Conservation (phyloP, 139 green algal genomes). For the Tetratostichococcus sp. region DNA sequence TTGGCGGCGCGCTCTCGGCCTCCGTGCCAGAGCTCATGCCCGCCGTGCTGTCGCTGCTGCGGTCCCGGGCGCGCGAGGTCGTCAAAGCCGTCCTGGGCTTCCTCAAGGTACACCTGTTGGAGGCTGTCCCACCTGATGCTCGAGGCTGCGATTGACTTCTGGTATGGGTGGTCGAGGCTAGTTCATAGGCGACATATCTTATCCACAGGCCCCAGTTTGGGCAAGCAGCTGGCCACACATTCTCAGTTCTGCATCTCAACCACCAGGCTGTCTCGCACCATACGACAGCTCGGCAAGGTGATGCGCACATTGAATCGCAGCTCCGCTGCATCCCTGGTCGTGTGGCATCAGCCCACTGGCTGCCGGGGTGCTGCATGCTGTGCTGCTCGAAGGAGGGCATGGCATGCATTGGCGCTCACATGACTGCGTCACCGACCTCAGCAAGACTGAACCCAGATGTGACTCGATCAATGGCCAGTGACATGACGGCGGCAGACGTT, state of each 20-base stretch:
- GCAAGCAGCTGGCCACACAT: background rate
- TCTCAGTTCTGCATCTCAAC: background rate
- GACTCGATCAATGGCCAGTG: too few species aligned
- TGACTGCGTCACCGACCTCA: too few species aligned
- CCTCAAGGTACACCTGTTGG: constrained; percentile 71
- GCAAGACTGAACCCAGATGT: too few species aligned
- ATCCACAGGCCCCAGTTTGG: too few species aligned
- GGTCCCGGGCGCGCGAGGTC: constrained; percentile 78
- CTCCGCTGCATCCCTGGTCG: background rate
- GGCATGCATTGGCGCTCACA: background rate
- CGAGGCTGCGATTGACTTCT: too few species aligned
- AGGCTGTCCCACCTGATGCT: too few species aligned
- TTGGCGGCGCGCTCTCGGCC: constrained; percentile 50
- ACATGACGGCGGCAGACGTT: too few species aligned
- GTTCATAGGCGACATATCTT: too few species aligned
- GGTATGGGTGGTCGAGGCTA: too few species aligned
- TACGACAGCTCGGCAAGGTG: background rate
- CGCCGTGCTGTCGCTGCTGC: constrained; percentile 80
- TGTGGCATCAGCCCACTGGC: background rate
- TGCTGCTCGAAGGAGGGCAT: background rate
- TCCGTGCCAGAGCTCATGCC: constrained; percentile 68
- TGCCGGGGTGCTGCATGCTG: background rate
- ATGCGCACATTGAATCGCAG: background rate
- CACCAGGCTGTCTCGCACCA: background rate
- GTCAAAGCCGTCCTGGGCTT: constrained; percentile 93